Base-by-base conservation (phyloP, 129 eudicot genomes). In the Artemisia argyi region DNA sequence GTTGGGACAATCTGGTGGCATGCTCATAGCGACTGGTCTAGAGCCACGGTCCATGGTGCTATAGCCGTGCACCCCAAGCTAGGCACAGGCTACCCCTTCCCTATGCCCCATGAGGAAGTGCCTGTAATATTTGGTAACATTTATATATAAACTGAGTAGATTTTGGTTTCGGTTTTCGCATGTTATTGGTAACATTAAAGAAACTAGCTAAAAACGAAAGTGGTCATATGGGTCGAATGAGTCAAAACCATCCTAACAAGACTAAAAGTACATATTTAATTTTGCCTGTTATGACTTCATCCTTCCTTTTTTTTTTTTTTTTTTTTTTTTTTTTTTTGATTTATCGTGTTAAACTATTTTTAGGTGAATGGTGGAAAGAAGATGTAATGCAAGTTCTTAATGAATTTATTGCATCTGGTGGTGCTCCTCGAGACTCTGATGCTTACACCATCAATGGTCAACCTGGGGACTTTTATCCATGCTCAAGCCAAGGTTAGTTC, bases 1-100 rank as follows among this genome's bases (percentile, higher is more conserved):
- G 80, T 72, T 16, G 96, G 96, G 12, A 89, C 96, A 4, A 44
- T 89, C 14, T 86, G 92, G 96, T 89, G 96, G 96, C 96, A 89
- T 35, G 42, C 42, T 17, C 96, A 89, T 52, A 87, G 89, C 9
- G 84, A 90, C n/a, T 90, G 96, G 93, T 78, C 94, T 11, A 60
- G 93, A 20, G 90, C 90, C 72, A 90, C 94, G 5, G 91, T 90
- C 47, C 85, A 90, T 61, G 94, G 96, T 19, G 79, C 88, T 2
- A 68, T 90, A 28, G 61, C 81, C 17, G 72, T 90, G 55, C 78
- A 65, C 30, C 96, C 89, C 0, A 50, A 61, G 11, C 66, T 14
- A 3, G 87, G 83, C 30, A 51, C 54, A 11, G n/a, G 7, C 10
- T 83, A 87, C 56, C 96, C 96, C 18, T 90, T 84, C 50, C 85